A percentile compares a stretch with the other conserved stretches of the same genome.
These are phyloP conservation scores for Trichoderma sp. DNA, from an alignment of 2,329 filamentous ascomycete species.

Conservation along the genomic window DNA sequence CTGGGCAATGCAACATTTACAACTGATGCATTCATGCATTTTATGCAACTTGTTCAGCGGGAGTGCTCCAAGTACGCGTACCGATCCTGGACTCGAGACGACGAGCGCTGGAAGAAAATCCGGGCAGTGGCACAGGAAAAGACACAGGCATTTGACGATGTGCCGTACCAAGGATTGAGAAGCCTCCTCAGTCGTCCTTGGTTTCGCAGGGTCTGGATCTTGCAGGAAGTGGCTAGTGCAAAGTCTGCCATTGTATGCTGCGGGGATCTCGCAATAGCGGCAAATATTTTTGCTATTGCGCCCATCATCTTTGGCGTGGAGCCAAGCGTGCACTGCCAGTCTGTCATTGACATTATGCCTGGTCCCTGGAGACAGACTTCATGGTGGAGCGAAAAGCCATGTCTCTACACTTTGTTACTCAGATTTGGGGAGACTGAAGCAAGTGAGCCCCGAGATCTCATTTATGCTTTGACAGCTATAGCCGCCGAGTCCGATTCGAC, in stretches of 20 bases:
- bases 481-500: background rate
- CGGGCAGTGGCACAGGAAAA: background rate
- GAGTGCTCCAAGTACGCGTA: background rate
- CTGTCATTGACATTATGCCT: constrained; percentile 8
- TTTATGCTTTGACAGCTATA: background rate
- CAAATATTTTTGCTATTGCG: background rate
- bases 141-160: background rate
- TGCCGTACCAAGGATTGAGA: background rate
- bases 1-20: background rate
- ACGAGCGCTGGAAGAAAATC: background rate
- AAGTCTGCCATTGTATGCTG: background rate
- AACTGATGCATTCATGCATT: background rate
- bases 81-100: background rate
- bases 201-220: background rate
- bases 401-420: background rate
- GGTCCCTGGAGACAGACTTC: background rate
- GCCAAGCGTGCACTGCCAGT: background rate
- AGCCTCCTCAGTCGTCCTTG: background rate
- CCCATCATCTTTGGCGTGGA: background rate
- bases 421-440: background rate
- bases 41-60: background rate
- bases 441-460: background rate
- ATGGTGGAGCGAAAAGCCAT: background rate
- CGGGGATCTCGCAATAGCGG: background rate
- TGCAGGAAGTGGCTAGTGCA: constrained; percentile 6